These are phyloP conservation scores for Endocarpon pusillum DNA, from an alignment of 495 filamentous ascomycete genomes.

Conservation along the genomic window DNA sequence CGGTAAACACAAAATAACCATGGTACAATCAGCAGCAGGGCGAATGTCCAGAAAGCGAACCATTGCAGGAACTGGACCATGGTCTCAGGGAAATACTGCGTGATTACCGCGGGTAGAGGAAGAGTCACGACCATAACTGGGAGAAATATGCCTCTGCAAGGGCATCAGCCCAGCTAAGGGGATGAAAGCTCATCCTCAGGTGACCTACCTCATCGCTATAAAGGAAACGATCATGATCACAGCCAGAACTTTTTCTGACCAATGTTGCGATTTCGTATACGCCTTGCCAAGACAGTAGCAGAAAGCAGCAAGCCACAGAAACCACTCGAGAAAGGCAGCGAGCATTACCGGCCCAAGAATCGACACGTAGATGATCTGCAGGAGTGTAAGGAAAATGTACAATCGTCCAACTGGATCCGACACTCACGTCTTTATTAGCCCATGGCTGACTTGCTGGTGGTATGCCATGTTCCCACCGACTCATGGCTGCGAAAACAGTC, in stretches of 20 bases:
- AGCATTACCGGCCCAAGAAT: constrained; percentile 73
- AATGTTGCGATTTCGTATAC: constrained; percentile 76
- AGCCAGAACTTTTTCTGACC: constrained; percentile 61
- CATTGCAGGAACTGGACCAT: constrained; percentile 67
- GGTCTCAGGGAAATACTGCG: constrained; percentile 44
- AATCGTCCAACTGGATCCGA: too few relatives aligned
- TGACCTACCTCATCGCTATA: constrained; percentile 49
- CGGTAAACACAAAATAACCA: constrained; percentile 91
- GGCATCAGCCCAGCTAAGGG: constrained; percentile 1
- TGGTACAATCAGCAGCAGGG: constrained; percentile 64
- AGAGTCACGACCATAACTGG: constrained; percentile 92
- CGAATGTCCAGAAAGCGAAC: constrained; percentile 96
- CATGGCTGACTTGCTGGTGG: too few relatives aligned
- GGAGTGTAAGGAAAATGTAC: constrained; percentile 10
- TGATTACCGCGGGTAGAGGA: constrained; percentile 58
- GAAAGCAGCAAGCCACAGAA: constrained; percentile 84
- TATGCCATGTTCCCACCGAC: too few relatives aligned
- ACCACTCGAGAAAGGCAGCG: constrained; percentile 80
- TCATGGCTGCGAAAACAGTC: too few relatives aligned
- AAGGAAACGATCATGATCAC: constrained; percentile 61
- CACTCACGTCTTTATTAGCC: too few relatives aligned
- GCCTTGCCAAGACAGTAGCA: constrained; percentile 82
- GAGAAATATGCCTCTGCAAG: constrained; percentile 61
- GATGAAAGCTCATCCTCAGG: background rate
- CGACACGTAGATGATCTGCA: constrained; percentile 61